Conservation (phyloP, 139 green algal genomes). For the Marvania coccoides region DNA sequence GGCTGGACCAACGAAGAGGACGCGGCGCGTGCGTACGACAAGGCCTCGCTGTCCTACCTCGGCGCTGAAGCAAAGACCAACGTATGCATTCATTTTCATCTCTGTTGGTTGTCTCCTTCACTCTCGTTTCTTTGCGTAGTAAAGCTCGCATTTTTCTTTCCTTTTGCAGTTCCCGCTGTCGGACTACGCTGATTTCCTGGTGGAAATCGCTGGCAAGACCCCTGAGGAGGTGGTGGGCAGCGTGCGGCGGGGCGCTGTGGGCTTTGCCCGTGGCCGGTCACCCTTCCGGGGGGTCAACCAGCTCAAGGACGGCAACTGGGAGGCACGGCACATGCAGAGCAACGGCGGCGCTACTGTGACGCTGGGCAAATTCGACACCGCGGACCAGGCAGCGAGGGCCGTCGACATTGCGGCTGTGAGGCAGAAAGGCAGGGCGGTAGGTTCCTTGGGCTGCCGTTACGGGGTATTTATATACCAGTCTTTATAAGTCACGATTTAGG, state of each 20-base stretch:
- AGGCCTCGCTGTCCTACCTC: constrained; percentile 58
- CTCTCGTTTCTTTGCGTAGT: not conserved
- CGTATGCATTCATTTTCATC: constrained; percentile 24
- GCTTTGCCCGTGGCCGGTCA: constrained; percentile 48
- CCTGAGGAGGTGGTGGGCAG: constrained; percentile 59
- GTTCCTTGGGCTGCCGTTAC: too few species aligned
- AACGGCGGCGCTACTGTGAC: constrained; percentile 47
- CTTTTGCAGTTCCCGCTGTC: constrained; percentile 45
- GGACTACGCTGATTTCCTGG: constrained; percentile 52
- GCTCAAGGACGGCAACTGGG: constrained; percentile 71
- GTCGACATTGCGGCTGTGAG: constrained; percentile 64
- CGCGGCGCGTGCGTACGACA: constrained; percentile 73
- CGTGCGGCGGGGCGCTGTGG: constrained; percentile 50
- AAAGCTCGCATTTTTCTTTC: not conserved
- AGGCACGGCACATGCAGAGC: constrained; percentile 76
- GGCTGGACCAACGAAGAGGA: constrained; percentile 61
- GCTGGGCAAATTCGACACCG: constrained; percentile 56
- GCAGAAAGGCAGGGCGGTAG: constrained; percentile 44
- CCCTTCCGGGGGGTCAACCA: constrained; percentile 70
- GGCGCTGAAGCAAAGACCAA: constrained; percentile 49
- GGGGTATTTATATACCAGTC: too few species aligned
- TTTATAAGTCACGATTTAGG: too few species aligned
- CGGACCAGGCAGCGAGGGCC: constrained; percentile 50
- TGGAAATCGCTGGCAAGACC: constrained; percentile 29
- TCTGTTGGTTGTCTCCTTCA: not conserved